phyloP scores from a whole-genome alignment of 176 grass and related monocot species.

The Typha latifolia region DNA sequence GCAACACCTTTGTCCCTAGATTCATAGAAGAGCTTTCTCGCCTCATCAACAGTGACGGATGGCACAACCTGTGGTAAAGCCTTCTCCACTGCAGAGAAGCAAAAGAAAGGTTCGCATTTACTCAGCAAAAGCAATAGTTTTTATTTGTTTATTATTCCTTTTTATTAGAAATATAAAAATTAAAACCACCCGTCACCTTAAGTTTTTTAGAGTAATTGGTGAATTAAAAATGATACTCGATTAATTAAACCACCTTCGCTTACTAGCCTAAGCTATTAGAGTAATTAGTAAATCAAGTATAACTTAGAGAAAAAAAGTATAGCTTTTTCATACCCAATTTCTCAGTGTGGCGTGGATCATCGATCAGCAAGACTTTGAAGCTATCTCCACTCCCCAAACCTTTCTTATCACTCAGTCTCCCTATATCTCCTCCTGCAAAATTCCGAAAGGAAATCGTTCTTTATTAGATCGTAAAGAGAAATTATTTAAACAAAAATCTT shows the following conservation, averaged over 20 bases:
- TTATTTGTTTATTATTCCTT: no score
- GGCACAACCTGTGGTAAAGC: slow-evolving; percentile 57
- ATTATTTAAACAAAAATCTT: no score
- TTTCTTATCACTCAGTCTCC: slow-evolving; percentile 31
- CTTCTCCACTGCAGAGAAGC: slow-evolving; percentile 42
- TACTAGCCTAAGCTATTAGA: no score
- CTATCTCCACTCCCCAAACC: slow-evolving; percentile 43
- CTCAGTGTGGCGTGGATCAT: slow-evolving; percentile 60
- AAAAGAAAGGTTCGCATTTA: neutral
- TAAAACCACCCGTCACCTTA: no score
- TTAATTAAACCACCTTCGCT: no score
- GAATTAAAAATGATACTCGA: no score
- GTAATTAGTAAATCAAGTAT: no score
- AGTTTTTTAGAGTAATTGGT: no score
- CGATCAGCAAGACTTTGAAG: slow-evolving; percentile 62
- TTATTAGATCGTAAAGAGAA: neutral
- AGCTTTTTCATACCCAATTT: slow-evolving; percentile 21
- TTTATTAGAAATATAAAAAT: no score
- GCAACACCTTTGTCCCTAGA: slow-evolving; percentile 48
- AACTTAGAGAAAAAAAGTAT: neutral
- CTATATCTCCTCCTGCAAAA: slow-evolving; percentile 38
- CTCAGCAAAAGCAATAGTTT: no score
- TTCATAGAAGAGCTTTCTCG: slow-evolving; percentile 51
- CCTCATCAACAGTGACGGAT: slow-evolving; percentile 35
- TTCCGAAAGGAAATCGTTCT: neutral